Evolutionary conservation across 495 filamentous ascomycete genomes (phyloP).

Genomic region (Sabuloglossum arenarium): DNA sequence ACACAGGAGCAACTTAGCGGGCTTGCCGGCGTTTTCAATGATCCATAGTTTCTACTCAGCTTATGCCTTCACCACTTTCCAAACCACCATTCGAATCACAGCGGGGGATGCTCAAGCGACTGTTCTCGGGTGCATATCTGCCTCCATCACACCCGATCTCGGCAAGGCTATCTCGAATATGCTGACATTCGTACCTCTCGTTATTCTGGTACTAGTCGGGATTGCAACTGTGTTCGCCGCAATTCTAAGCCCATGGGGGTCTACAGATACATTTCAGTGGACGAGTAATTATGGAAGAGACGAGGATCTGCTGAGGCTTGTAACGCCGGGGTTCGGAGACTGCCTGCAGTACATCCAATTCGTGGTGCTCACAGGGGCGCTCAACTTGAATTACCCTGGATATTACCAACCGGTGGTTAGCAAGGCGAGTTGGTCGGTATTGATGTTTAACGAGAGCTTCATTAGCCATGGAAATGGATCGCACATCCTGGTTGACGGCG

Average conservation of each 20-base stretch:
- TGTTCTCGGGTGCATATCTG: constrained; percentile 58
- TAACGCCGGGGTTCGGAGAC: constrained; percentile 91
- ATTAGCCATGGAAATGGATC: constrained; percentile 42
- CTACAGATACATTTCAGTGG: constrained; percentile 75
- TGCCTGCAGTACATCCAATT: constrained; percentile 97
- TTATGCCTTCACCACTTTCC: constrained; percentile 70
- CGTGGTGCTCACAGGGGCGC: constrained; percentile 62
- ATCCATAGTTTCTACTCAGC: constrained; percentile 54
- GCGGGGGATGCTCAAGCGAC: constrained; percentile 44
- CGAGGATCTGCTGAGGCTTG: constrained; percentile 71
- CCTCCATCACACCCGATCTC: constrained; percentile 64
- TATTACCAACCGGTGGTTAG: constrained; percentile 85
- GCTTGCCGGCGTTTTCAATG: constrained; percentile 51
- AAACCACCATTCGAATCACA: constrained; percentile 43
- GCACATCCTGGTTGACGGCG: constrained; percentile 52
- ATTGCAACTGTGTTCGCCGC: constrained; percentile 63
- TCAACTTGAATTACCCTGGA: constrained; percentile 78
- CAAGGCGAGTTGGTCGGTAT: constrained; percentile 62
- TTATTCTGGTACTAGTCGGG: constrained; percentile 60
- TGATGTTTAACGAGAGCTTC: constrained; percentile 90
- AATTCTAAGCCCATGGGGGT: constrained; percentile 86
- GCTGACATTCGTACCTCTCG: constrained; percentile 58
- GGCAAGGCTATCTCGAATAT: constrained; percentile 37
- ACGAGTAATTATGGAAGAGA: constrained; percentile 92
- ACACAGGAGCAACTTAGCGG: constrained; percentile 26